These are phyloP conservation scores for Balansia obtecta DNA, from an alignment of 2,329 filamentous ascomycete genomes.

Conservation along the genomic window DNA sequence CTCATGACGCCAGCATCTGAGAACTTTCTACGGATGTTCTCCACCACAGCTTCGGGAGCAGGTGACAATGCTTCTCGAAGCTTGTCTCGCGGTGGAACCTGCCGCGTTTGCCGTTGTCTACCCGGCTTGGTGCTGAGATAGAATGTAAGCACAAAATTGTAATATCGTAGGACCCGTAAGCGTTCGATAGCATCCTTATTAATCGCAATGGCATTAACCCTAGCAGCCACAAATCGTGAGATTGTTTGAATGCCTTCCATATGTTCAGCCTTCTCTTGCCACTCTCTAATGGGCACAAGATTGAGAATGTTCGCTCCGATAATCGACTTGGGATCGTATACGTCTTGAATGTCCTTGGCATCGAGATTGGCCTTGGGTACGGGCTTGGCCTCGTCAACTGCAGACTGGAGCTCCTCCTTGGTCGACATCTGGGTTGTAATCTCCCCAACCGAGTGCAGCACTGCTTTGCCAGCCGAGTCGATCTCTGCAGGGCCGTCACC, in stretches of 20 bases:
- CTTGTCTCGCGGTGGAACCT: constrained; percentile 49
- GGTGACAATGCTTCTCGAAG: constrained; percentile 43
- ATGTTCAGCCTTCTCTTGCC: constrained; percentile 54
- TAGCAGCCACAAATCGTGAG: constrained; percentile 53
- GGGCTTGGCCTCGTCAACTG: constrained; percentile 56
- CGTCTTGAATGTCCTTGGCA: constrained; percentile 56
- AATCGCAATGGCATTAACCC: constrained; percentile 41
- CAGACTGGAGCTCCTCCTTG: constrained; percentile 50
- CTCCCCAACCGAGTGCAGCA: constrained; percentile 51
- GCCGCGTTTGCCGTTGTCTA: constrained; percentile 32
- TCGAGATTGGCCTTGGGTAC: constrained; percentile 57
- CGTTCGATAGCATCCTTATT: constrained; percentile 40
- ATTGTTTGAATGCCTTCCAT: constrained; percentile 42
- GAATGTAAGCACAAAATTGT: constrained; percentile 44
- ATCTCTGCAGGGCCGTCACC: constrained; percentile 34
- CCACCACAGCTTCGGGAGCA: constrained; percentile 49
- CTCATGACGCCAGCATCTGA: constrained; percentile 50
- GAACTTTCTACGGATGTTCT: constrained; percentile 58
- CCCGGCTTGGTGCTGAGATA: constrained; percentile 34
- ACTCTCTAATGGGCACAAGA: constrained; percentile 57
- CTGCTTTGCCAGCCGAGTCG: constrained; percentile 41
- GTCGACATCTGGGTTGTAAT: constrained; percentile 55
- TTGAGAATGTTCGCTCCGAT: constrained; percentile 57
- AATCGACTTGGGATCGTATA: constrained; percentile 55
- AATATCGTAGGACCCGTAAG: constrained; percentile 47